Base-by-base conservation (phyloP, 345 rosid genomes). In the Eutrema japonicum region DNA sequence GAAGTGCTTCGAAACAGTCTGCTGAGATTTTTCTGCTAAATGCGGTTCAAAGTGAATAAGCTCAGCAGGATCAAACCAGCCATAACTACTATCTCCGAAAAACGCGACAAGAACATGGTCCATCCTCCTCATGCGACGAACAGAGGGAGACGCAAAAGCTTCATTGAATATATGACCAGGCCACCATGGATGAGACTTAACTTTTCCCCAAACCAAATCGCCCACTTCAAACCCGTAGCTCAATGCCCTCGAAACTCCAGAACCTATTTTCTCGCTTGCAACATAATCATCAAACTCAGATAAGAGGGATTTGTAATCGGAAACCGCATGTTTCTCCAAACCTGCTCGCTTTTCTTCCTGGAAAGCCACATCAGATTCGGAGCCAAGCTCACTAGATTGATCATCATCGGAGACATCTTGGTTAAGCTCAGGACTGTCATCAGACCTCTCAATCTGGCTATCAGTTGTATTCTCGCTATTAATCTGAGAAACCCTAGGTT, bases 151-250 rank as follows among this genome's bases (percentile, higher is more conserved):
- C 0, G 97, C 99, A 84, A 96, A 87, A 22, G 85, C 88, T 76
- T 96, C 97, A 53, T 88, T 92, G 37, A 96, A 96, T 64, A 96
- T 96, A 74, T 90, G 99, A 38, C 99, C 99, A 0, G 99, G 99
- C 99, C 99, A 96, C 95, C 96, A 92, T 0, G 99, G 99, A 73
- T 96, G 99, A 18, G 99, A 96, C 83, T 96, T 96, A 56, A 96
- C 99, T 70, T 92, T 92, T 16, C 97, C 99, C 99, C 99, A 96
- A 41, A 96, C 97, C 98, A 96, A 82, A 82, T 92, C 99, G 40
- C 99, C 98, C 27, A 96, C 87, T 69, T 90, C 85, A 76, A 92
- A 86, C 2, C 97, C 98, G 72, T 83, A 89, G 68, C 86, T 90
- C 81, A 82, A 72, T 1, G 96, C 93, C 81, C 94, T 88, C 0